Evolutionary conservation across 139 green algal genomes (phyloP), one percentile per base, ranked within the genome.

Genomic region (Chlorella sorokiniana): DNA sequence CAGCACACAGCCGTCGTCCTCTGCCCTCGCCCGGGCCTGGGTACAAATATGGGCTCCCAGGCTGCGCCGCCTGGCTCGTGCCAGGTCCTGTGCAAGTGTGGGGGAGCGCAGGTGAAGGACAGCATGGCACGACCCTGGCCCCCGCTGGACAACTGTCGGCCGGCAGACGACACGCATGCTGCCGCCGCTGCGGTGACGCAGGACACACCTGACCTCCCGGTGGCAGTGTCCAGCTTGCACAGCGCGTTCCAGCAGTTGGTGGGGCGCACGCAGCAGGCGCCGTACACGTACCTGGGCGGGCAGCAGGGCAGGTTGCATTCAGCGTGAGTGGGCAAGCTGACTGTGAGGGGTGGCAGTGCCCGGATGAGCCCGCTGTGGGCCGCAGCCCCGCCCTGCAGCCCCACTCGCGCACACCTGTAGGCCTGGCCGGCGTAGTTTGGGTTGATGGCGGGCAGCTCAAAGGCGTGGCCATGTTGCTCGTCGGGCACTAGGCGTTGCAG

Each of bases 1-100:
- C 62, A 97, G 33, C 59, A 97, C 78, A 72, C 96, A 88, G 0
- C 93, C 93, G 52, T 96, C 93, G 59, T 96, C 93, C 81, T 96
- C 93, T 0, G 38, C 72, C 1, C 16, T 48, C 6, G 44, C 82
- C 84, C 84, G 11, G 91, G 93, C 3, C 78, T 62, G 0, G 91
- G 75, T 11, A 95, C 81, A 79, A 97, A 95, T 7, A 87, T 11
- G 16, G 91, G 87, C 82, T 96, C 93, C 33, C 85, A 91, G 85
- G 62, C 62, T 4, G 59, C 81, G 65, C 51, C 74, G 22, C 92
- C 93, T 3, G 87, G 77, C 83, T 92, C 83, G 69, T 94, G 86
- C 92, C 92, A 96, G 31, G 88, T 72, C 54, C 68, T 79, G 72
- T 9, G 10, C 20, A 16, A 45, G 70, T n/a, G n/a, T 33, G 65